phyloP scores from a whole-genome alignment of 305 asterid genomes.

The Solanum chacoense region DNA sequence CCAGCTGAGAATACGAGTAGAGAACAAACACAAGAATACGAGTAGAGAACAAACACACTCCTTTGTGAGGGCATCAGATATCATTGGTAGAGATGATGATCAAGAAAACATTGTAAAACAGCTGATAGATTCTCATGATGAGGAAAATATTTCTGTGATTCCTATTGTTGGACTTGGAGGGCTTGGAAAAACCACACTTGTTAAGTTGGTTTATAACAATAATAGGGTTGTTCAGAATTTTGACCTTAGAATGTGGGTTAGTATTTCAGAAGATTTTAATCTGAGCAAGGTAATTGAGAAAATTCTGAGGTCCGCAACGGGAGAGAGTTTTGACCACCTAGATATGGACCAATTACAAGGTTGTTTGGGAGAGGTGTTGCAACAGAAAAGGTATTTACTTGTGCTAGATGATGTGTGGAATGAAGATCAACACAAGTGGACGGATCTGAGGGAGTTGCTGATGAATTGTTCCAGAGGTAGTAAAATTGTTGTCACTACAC shows the following conservation, averaged over 20 bases:
- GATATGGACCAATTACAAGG: slow-evolving; percentile 38
- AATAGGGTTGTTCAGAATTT: slow-evolving; percentile 18
- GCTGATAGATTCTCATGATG: slow-evolving; percentile 17
- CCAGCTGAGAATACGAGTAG: slow-evolving; percentile 13
- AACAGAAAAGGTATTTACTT: slow-evolving; percentile 22
- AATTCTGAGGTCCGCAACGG: slow-evolving; percentile 33
- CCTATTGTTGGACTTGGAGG: slow-evolving; percentile 50
- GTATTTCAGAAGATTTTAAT: slow-evolving; percentile 33
- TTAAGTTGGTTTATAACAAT: slow-evolving; percentile 36
- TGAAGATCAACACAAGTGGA: slow-evolving; percentile 37
- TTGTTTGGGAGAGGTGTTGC: slow-evolving; percentile 18
- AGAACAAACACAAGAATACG: slow-evolving; percentile 36
- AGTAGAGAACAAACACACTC: slow-evolving; percentile 46
- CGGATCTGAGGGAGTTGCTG: slow-evolving; percentile 29
- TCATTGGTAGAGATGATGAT: slow-evolving; percentile 39
- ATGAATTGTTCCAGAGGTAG: slow-evolving; percentile 27
- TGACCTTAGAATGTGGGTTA: slow-evolving; percentile 40
- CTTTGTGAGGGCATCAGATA: slow-evolving; percentile 38
- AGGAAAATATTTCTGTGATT: slow-evolving; percentile 28
- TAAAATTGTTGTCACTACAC: slow-evolving; percentile 37
- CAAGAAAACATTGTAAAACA: slow-evolving; percentile 25
- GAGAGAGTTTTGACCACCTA: slow-evolving; percentile 31
- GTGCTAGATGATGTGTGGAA: slow-evolving; percentile 53
- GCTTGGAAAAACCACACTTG: slow-evolving; percentile 43
- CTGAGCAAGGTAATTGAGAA: slow-evolving; percentile 30